Base-by-base conservation (phyloP, 805 yeast genomes). In the Pichia heedii region DNA sequence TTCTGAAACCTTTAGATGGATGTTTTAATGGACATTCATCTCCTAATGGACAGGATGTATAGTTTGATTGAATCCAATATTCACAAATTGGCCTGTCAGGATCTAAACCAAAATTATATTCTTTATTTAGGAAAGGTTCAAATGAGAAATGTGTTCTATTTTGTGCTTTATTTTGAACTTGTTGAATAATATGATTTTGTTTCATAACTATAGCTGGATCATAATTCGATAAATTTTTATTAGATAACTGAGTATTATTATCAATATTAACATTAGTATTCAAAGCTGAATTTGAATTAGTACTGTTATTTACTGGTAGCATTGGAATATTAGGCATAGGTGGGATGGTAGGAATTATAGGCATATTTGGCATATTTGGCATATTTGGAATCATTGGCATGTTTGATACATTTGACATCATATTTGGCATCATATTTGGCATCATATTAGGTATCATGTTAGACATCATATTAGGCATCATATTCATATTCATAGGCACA, bases 41-140 rank as follows among this genome's bases (percentile, higher is more conserved):
- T 8, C 97, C 96, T 46, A 81, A 70, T 3, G 97, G 96, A 63
- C 97, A 90, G 15, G 78, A 71, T 22, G 37, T 26, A 6, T 61
- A 57, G 26, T 83, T 71, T 33, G 84, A 77, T 40, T 77, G 81
- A 50, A 70, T 69, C 67, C 69, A 82, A 54, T 69, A 81, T 50
- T 83, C 83, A 59, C 97, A 90, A 1, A 83, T 74, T 5, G 97
- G 96, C 46, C 97, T 70, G 55, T 83, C 90, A 2, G 96, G 96
- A 58, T 87, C 88, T 27, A 87, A 68, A 0, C 93, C 88, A 51
- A 88, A 79, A 48, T 83, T 77, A 62, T 73, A 87, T 58, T 90
- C 96, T 46, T 77, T 74, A 52, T 85, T 70, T 33, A 90, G 71
- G 53, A 85, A 87, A 9, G 86, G 82, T 54, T 90, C 97, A 58